A percentile compares a stretch with the other conserved stretches of the same genome.
Conservation (phyloP, 2,329 filamentous ascomycete genomes). For the Botrytis paeoniae region DNA sequence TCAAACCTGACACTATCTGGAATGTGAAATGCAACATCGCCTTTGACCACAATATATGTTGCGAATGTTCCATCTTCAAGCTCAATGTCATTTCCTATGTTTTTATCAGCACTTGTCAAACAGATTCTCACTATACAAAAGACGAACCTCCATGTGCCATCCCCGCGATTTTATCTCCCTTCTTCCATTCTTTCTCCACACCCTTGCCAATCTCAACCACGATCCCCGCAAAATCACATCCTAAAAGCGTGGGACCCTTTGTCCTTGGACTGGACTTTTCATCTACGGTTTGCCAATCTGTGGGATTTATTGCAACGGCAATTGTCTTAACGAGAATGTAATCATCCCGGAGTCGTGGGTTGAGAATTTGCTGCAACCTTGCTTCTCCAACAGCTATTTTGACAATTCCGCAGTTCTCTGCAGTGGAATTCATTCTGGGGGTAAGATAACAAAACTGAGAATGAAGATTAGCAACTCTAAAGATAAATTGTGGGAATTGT, state of each 20-base stretch:
- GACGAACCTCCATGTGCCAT: conserved; percentile 30
- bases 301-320: not conserved
- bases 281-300: not conserved
- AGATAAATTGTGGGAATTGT: not conserved
- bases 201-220: conserved; percentile 22
- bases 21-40: conserved; percentile 42
- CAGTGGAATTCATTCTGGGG: not conserved
- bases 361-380: not conserved
- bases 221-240: conserved; percentile 17
- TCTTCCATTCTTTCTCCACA: conserved; percentile 27
- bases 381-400: not conserved
- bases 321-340: not conserved
- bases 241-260: not conserved
- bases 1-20: conserved; percentile 45
- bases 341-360: not conserved
- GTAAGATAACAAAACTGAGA: not conserved
- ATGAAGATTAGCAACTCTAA: not conserved
- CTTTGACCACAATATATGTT: conserved; percentile 36
- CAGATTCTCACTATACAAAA: not conserved
- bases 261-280: not conserved
- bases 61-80: conserved; percentile 31
- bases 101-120: not conserved
- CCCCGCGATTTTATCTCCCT: conserved; percentile 28
- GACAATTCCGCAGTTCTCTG: not conserved
- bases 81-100: conserved; percentile 15